Percentiles rank a stretch among this genome's conserved stretches.
These are phyloP conservation scores for Blastobotrys capitulatus DNA, from an alignment of 1,139 yeast species.

Conservation along the genomic window DNA sequence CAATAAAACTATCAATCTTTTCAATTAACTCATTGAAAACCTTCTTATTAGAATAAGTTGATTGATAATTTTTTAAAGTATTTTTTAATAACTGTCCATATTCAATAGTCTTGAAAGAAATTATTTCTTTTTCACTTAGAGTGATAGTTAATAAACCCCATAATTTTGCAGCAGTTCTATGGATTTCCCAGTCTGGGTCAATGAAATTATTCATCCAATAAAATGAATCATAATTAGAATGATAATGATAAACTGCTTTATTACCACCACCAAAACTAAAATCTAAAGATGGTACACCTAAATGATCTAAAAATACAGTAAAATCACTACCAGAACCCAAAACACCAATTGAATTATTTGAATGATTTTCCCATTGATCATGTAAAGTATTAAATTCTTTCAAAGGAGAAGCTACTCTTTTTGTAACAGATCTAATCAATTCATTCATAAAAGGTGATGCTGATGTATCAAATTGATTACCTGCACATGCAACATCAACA, in stretches of 20 bases:
- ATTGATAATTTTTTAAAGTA: neutral
- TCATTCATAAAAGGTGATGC: constrained; percentile 51
- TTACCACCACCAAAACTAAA: constrained; percentile 45
- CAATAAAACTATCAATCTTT: constrained; percentile 23
- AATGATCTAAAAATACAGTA: constrained; percentile 60
- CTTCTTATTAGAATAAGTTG: neutral
- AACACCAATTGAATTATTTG: constrained; percentile 37
- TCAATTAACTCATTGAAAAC: constrained; percentile 20
- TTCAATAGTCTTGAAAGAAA: constrained; percentile 39
- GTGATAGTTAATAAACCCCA: constrained; percentile 46
- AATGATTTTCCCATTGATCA: constrained; percentile 49
- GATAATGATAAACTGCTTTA: constrained; percentile 60
- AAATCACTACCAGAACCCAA: constrained; percentile 67
- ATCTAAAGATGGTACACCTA: constrained; percentile 62
- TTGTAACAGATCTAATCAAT: constrained; percentile 38
- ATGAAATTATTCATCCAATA: constrained; percentile 59
- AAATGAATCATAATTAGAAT: constrained; percentile 62
- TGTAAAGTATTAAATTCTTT: constrained; percentile 40
- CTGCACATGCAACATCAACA: constrained; percentile 56
- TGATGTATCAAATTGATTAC: constrained; percentile 41
- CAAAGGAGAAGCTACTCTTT: constrained; percentile 43
- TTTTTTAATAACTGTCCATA: constrained; percentile 35
- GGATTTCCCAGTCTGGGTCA: constrained; percentile 54
- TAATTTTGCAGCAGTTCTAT: constrained; percentile 48
- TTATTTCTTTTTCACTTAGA: constrained; percentile 43